phyloP scores from a whole-genome alignment of 2,329 filamentous ascomycete genomes.

The Lojkania enalia region DNA sequence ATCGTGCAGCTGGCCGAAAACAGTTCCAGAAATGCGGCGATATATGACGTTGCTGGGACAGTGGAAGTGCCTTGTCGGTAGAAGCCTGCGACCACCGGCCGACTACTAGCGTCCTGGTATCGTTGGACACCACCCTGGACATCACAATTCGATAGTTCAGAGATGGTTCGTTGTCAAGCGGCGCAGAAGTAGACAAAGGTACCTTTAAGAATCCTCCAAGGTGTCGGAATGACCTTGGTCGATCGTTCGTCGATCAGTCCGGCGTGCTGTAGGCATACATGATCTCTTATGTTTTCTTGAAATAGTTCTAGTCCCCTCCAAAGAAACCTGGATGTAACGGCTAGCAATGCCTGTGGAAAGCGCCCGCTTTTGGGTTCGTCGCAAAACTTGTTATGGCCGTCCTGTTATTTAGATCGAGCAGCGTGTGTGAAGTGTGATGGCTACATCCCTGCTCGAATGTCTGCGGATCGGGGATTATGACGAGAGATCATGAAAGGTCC shows the following conservation, averaged over 20 bases:
- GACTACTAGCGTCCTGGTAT: neutral
- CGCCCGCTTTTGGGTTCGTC: too few relatives aligned
- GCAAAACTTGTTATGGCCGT: too few relatives aligned
- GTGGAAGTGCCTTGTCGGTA: neutral
- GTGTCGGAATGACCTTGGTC: neutral
- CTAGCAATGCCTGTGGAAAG: too few relatives aligned
- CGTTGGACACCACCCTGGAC: neutral
- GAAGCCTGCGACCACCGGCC: neutral
- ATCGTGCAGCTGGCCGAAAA: too few relatives aligned
- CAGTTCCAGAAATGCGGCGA: neutral
- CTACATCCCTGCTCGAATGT: neutral
- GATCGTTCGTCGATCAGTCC: neutral
- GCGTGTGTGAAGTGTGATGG: neutral
- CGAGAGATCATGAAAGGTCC: neutral
- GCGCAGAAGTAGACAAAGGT: neutral
- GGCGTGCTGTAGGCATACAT: neutral
- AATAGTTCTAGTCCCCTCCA: too few relatives aligned
- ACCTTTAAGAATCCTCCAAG: neutral
- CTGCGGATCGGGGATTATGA: neutral
- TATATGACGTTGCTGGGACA: neutral
- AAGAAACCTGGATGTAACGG: too few relatives aligned
- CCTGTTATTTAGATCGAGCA: neutral
- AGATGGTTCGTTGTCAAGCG: neutral
- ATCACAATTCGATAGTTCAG: neutral
- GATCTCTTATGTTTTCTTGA: too few relatives aligned